Evolutionary conservation across 495 filamentous ascomycete genomes (phyloP), one percentile per base, ranked within the genome.

Genomic region (Massariosphaeria phaeospora): DNA sequence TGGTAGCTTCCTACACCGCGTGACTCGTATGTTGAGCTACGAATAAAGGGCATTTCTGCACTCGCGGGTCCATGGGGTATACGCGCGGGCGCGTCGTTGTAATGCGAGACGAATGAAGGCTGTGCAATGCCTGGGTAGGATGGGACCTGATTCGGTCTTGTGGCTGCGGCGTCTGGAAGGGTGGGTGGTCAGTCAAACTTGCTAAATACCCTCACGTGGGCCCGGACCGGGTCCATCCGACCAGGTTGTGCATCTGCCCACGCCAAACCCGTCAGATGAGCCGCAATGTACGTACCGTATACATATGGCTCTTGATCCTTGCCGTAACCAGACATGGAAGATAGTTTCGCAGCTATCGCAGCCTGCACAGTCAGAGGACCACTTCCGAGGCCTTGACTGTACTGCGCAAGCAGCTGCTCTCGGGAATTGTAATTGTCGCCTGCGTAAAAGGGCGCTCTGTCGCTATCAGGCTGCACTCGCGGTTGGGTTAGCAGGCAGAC

Each of bases 311-410:
- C 59, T 44, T 72, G 69, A 29, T 69, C 55, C 66, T 79, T 79
- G 63, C 69, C 71, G 74, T 78, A 79, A 57, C 70, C 71, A 69
- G 79, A 76, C 79, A 81, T 81, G 61, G 75, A 75, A 70, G 72
- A 58, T 38, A 70, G 50, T 57, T 66, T 66, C 53, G 67, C 66
- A 17, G 55, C 55, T 7, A 63, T 45, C 20, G 42, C 53, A 52
- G 61, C 27, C 21, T 24, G n/a, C 13, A 39, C 51, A 45, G 52
- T 52, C 65, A 59, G 46, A 49, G 47, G 49, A 39, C 55, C 58
- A 48, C 55, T 55, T 58, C 45, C 51, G 55, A 55, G 58, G 55
- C 38, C 54, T 57, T 64, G 61, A 58, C 55, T 35, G 50, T 55
- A 65, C 53, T 59, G 58, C 26, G 62, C 51, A 10, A 61, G 47